Conservation (phyloP, 352 stramenopile genomes). For the Globisporangium iwayamae region DNA sequence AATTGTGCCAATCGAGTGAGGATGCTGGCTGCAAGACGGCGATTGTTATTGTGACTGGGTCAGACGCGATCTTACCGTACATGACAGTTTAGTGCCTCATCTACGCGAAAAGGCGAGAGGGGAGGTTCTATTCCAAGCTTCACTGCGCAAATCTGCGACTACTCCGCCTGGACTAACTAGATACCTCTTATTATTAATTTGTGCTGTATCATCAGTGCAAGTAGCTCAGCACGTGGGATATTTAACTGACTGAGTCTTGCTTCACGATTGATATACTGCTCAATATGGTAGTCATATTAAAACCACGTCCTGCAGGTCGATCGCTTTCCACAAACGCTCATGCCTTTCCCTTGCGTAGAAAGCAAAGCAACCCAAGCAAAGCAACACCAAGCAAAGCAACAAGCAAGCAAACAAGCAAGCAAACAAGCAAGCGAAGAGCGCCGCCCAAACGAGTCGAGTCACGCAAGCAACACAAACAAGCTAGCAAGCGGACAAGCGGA, state of each 20-base stretch:
- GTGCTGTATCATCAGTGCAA: too few relatives aligned
- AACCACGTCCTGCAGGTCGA: background rate
- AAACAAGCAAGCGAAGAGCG: background rate
- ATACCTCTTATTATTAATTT: background rate
- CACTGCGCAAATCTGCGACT: background rate
- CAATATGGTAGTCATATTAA: background rate
- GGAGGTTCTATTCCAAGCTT: too few relatives aligned
- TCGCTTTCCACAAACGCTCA: background rate
- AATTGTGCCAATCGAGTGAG: background rate
- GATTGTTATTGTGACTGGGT: background rate
- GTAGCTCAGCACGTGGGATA: too few relatives aligned
- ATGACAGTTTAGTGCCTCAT: background rate
- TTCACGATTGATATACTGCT: background rate
- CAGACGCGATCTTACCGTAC: background rate
- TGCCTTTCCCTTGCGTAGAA: background rate
- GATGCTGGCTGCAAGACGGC: background rate
- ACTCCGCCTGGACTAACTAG: background rate
- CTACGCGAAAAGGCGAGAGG: too few relatives aligned
- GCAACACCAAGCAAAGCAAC: background rate
- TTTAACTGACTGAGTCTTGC: background rate
- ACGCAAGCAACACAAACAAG: background rate
- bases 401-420: background rate
- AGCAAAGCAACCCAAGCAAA: background rate
- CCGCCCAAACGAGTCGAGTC: too few relatives aligned
- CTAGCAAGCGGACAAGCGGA: background rate